A percentile compares a stretch with the other conserved stretches of the same genome.
These are phyloP conservation scores for Warburgia ugandensis DNA, from an alignment of 164 flowering plant genomes.

Conservation along the genomic window DNA sequence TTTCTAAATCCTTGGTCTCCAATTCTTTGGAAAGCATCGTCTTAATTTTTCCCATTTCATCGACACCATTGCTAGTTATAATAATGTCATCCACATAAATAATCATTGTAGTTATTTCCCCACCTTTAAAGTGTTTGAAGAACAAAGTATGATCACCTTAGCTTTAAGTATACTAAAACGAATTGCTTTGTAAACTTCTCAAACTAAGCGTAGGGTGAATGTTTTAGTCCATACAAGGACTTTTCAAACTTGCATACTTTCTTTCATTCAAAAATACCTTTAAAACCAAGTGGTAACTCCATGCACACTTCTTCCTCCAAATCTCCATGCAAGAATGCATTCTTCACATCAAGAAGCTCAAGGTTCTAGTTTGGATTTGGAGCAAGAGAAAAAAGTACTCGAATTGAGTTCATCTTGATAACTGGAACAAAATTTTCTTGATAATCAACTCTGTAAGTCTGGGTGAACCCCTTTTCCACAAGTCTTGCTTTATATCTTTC, in stretches of 20 bases:
- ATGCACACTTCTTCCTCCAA: neutral
- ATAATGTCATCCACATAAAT: no score
- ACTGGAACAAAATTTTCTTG: slow-evolving; percentile 2
- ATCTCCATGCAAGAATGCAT: no score
- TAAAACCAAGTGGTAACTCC: slow-evolving; percentile 1
- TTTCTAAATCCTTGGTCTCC: slow-evolving; percentile 1
- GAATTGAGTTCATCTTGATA: neutral
- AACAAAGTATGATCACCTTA: no score
- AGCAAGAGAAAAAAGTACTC: neutral
- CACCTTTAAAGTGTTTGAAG: no score
- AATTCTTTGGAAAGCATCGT: neutral
- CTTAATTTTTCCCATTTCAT: neutral
- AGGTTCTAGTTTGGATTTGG: neutral
- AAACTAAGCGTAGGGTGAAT: no score
- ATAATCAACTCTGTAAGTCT: slow-evolving; percentile 1
- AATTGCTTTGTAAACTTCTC: no score
- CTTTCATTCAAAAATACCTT: neutral
- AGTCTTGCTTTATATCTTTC: slow-evolving; percentile 2
- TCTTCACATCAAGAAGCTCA: neutral
- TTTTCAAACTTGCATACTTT: no score
- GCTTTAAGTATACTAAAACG: no score
- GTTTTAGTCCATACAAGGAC: no score
- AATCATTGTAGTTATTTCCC: no score
- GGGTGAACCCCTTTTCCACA: no score
- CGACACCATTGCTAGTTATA: neutral